Base-by-base conservation (phyloP, 768 basidiomycete genomes). In the Trametes cinnabarina region DNA sequence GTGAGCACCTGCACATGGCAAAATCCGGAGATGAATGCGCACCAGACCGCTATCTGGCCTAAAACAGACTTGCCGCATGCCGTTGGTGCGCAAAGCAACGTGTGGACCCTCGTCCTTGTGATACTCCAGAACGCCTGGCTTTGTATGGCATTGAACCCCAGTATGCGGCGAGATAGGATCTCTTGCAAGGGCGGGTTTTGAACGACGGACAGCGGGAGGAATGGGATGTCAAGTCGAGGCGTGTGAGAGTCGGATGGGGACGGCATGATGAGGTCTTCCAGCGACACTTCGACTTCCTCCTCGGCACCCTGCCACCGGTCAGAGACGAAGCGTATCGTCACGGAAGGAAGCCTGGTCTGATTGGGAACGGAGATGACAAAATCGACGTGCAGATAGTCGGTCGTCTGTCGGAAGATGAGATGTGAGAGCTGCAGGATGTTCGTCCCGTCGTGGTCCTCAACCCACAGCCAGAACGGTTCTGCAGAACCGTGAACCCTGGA, bases 391-490 rank as follows among this genome's bases (percentile, higher is more conserved):
- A 94, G 60, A 4, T 66, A 47, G 0, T 79, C 73, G 1, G 88
- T 90, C 17, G 80, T 78, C 60, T 84, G 81, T 42, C 88, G 86
- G 60, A 98, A 82, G 32, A 85, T 65, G 23, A 95, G 73, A 65
- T 89, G 85, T 0, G 85, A 76, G 51, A 89, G 79, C 67, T 96
- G 94, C 11, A 94, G 80, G 65, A 98, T 95, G 35, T 81, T 80
- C n/a, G 81, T 62, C n/a, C 85, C 88, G 32, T 88, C 81, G 35
- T 87, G 79, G 66, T 95, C 93, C 73, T 98, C 94, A 3, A 97
- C 76, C 97, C 97, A 98, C 28, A 99, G 71, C 87, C 92, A 98
- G 73, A 98, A 98, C 1, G 92, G 88, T 70, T 98, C 93, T 2
- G 77, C 75, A 11, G 74, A 76, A 0, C 88, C 90, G 65, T 97